Conservation (phyloP, 2,329 filamentous ascomycete species). For the Colletotrichum gloeosporioides region DNA sequence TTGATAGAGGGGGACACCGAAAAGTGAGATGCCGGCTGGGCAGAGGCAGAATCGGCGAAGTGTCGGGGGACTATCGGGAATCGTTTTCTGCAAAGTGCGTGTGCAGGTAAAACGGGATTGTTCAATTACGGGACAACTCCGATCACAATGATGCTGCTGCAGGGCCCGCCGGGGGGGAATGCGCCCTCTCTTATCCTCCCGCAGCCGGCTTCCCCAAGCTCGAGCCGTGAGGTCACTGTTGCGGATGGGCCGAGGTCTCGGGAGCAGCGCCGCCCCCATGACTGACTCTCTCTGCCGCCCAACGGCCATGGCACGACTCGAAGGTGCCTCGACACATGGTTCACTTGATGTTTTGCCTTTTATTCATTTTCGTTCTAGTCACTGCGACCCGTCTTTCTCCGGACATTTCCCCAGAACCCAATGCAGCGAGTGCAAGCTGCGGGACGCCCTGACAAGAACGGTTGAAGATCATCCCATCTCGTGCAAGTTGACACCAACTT, state of each 20-base stretch:
- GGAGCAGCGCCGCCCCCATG: neutral
- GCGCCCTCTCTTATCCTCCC: constrained; percentile 14
- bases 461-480: neutral
- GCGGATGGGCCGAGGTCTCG: constrained; percentile 14
- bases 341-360: neutral
- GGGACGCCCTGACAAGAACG: neutral
- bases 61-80: constrained; percentile 13
- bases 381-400: neutral
- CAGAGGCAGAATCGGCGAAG: neutral
- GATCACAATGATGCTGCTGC: neutral
- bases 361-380: neutral
- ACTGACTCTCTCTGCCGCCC: constrained; percentile 18
- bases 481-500: neutral
- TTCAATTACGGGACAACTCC: neutral
- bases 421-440: neutral
- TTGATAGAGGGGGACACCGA: neutral
- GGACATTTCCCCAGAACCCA: neutral
- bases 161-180: neutral
- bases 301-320: neutral
- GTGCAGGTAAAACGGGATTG: neutral
- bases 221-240: constrained; percentile 8
- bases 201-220: neutral
- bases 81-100: neutral
- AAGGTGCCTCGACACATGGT: constrained; percentile 5
- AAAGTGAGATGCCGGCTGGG: neutral